Evolutionary conservation across 2,329 filamentous ascomycete genomes (phyloP).

Genomic region (Aschersonia sp.): DNA sequence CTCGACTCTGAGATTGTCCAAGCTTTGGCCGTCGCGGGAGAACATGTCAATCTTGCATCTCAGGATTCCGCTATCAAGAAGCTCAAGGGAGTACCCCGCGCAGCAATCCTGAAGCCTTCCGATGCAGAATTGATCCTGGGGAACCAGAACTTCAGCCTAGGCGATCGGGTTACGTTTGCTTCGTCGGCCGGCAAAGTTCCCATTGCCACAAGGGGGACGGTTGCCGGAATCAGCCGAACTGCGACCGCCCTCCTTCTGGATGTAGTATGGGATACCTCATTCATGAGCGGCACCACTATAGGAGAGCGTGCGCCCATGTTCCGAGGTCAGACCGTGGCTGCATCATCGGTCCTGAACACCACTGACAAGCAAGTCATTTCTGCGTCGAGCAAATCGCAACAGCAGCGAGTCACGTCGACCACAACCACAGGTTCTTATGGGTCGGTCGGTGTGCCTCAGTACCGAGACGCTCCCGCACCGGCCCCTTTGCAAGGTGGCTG

Average conservation of each 20-base stretch:
- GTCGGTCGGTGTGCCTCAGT: conserved; percentile 47
- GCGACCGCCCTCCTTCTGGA: conserved; percentile 72
- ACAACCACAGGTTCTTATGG: conserved; percentile 39
- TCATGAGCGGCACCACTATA: conserved; percentile 93
- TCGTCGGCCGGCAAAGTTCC: conserved; percentile 89
- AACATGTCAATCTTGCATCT: conserved; percentile 39
- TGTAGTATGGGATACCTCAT: conserved; percentile 83
- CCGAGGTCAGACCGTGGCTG: conserved; percentile 80
- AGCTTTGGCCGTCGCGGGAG: conserved; percentile 62
- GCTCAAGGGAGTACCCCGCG: conserved; percentile 69
- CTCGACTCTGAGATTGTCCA: conserved; percentile 83
- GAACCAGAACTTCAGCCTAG: conserved; percentile 69
- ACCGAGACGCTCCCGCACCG: conserved; percentile 40
- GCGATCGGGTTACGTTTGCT: conserved; percentile 86
- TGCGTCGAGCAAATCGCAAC: conserved; percentile 35
- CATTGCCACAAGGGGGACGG: conserved; percentile 79
- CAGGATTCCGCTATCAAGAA: conserved; percentile 47
- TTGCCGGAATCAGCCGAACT: conserved; percentile 87
- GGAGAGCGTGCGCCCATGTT: conserved; percentile 85
- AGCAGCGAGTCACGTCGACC: conserved; percentile 34
- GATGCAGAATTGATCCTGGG: conserved; percentile 90
- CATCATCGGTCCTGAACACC: conserved; percentile 79
- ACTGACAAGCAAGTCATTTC: conserved; percentile 68
- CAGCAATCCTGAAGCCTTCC: conserved; percentile 78
- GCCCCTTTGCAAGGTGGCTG: conserved; percentile 40